These are phyloP conservation scores for Dothidotthia symphoricarpi DNA, from an alignment of 2,329 filamentous ascomycete genomes.

Conservation along the genomic window DNA sequence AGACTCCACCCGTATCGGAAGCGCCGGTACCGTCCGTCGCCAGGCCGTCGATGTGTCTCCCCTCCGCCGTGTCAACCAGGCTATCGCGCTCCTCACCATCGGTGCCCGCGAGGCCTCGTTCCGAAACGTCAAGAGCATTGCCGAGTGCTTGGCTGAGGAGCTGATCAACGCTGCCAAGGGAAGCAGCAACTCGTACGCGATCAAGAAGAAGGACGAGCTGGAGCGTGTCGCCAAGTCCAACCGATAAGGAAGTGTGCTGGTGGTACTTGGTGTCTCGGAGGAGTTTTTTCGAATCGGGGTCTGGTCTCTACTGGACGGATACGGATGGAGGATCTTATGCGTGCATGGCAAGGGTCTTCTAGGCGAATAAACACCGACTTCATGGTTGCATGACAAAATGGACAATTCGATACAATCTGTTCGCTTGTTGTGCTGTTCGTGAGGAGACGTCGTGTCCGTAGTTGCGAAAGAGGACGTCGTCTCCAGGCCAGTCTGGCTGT, in stretches of 20 bases:
- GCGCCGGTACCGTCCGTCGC: conserved; percentile 98
- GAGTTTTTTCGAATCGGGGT: conserved; percentile 38
- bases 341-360: conserved; percentile 38
- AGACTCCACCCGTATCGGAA: conserved; percentile 99
- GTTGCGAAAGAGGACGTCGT: no score
- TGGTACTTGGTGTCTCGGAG: conserved; percentile 32
- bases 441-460: conserved; percentile 4
- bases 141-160: conserved; percentile 99
- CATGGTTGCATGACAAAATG: conserved; percentile 45
- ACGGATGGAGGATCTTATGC: conserved; percentile 36
- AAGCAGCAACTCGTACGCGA: conserved; percentile 99
- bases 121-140: conserved; percentile 99
- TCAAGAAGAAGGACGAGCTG: conserved; percentile 99
- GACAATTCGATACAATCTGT: conserved; percentile 33
- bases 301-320: conserved; percentile 29
- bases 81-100: conserved; percentile 97
- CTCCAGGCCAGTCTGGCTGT: no score
- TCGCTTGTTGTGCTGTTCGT: conserved; percentile 13
- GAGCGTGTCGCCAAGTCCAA: conserved; percentile 99
- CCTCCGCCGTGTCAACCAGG: conserved; percentile 99
- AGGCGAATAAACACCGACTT: conserved; percentile 41
- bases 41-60: conserved; percentile 99
- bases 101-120: conserved; percentile 98
- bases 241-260: conserved; percentile 70
- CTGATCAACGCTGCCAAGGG: conserved; percentile 99